Conservation (phyloP, 1,139 yeast species). For the Yamadazyma atmosphaerica region DNA sequence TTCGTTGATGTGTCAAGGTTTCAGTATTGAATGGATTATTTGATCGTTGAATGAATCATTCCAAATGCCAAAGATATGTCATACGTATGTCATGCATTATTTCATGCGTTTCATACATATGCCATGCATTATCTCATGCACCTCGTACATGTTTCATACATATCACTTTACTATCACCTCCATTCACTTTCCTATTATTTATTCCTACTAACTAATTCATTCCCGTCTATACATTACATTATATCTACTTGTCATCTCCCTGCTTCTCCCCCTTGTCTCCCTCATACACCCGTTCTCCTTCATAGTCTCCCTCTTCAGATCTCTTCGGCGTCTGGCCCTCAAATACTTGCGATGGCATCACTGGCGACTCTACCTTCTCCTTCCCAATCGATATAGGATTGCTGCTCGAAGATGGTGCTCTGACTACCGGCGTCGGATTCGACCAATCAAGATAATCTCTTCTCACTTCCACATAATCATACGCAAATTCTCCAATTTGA, state of each 20-base stretch:
- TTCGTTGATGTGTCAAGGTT: no score
- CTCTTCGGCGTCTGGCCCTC: slow-evolving; percentile 4
- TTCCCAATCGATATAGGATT: neutral
- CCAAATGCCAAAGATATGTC: no score
- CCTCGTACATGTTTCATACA: no score
- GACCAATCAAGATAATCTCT: slow-evolving; percentile 83
- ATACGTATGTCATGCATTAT: no score
- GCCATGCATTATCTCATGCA: no score
- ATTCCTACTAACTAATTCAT: no score
- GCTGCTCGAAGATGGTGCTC: neutral
- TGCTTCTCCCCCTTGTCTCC: neutral
- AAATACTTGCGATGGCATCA: slow-evolving; percentile 4
- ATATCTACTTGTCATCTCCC: neutral
- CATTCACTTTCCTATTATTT: neutral
- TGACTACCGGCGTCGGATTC: slow-evolving; percentile 10
- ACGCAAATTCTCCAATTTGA: slow-evolving; percentile 97
- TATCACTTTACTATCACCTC: no score
- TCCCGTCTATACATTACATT: no score
- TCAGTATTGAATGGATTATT: no score
- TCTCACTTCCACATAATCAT: slow-evolving; percentile 95
- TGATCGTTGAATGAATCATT: no score
- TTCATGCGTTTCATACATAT: no score
- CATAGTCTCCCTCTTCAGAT: neutral
- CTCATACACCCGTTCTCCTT: no score
- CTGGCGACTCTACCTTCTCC: neutral